A percentile compares a stretch with the other conserved stretches of the same genome.
Evolutionary conservation across 495 filamentous ascomycete genomes (phyloP).

Genomic region (Tuber melanosporum): DNA sequence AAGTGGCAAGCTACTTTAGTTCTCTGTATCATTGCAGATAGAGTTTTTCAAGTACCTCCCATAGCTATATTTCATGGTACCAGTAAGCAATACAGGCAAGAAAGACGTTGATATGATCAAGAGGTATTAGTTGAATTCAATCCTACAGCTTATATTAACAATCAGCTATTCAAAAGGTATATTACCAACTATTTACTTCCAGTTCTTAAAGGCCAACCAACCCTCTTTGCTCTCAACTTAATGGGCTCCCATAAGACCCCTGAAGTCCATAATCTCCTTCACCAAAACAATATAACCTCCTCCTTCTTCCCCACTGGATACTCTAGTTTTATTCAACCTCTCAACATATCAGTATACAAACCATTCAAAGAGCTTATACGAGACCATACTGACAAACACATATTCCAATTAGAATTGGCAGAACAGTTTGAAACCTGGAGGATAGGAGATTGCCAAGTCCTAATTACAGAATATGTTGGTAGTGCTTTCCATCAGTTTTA

Average conservation of each 20-base stretch:
- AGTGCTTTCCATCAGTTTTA: conserved; percentile 6
- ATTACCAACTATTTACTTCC: too few species aligned
- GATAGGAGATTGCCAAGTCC: background rate
- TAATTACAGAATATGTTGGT: conserved; percentile 4
- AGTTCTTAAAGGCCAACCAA: too few species aligned
- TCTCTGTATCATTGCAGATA: conserved; percentile 11
- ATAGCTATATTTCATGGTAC: background rate
- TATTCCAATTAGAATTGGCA: background rate
- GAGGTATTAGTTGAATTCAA: too few species aligned
- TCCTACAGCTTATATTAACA: too few species aligned
- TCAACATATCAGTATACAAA: background rate
- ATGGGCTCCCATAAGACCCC: too few species aligned
- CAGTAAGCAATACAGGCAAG: too few species aligned
- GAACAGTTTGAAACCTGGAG: conserved; percentile 4
- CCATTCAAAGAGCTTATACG: conserved; percentile 1
- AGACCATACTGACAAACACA: conserved; percentile 6
- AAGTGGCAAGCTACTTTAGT: conserved; percentile 9
- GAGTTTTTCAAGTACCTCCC: background rate
- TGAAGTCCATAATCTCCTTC: too few species aligned
- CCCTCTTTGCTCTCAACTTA: too few species aligned
- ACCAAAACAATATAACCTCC: too few species aligned
- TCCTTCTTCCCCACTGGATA: too few species aligned
- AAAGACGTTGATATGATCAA: too few species aligned
- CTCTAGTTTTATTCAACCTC: too few species aligned
- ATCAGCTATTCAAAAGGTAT: background rate